These are phyloP conservation scores for Paramecium sexaurelia DNA, from an alignment of 73 alveolate genomes.

Conservation along the genomic window DNA sequence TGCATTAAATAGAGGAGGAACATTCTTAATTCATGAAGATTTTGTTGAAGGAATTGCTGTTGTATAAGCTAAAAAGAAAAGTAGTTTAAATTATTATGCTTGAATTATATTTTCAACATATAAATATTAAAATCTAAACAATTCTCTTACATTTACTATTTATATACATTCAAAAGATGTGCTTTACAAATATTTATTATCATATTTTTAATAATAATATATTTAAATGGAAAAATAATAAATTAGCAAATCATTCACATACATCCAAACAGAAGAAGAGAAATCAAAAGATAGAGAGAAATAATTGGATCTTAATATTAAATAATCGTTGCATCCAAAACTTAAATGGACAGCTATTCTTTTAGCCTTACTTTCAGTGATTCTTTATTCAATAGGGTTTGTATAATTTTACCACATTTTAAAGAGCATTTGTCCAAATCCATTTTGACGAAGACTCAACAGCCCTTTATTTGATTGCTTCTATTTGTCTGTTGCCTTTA, in stretches of 20 bases:
- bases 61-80: constrained; percentile 67
- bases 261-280: neutral
- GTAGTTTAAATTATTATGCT: constrained; percentile 67
- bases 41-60: constrained; percentile 68
- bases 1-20: constrained; percentile 67
- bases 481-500: neutral
- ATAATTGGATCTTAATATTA: neutral
- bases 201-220: neutral
- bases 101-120: neutral
- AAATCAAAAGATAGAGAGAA: neutral
- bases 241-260: neutral
- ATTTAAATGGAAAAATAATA: neutral
- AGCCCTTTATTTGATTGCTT: neutral
- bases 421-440: neutral
- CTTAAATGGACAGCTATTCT: neutral
- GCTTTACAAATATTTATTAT: neutral
- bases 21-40: constrained; percentile 68
- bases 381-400: neutral
- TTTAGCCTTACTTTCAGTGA: neutral
- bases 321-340: neutral
- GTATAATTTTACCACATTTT: neutral
- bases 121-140: too few species aligned
- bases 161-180: neutral
- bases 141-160: neutral
- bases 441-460: neutral